A percentile compares a stretch with the other conserved stretches of the same genome.
These are phyloP conservation scores for Mikania micrantha DNA, from an alignment of 129 eudicot genomes.

Conservation along the genomic window DNA sequence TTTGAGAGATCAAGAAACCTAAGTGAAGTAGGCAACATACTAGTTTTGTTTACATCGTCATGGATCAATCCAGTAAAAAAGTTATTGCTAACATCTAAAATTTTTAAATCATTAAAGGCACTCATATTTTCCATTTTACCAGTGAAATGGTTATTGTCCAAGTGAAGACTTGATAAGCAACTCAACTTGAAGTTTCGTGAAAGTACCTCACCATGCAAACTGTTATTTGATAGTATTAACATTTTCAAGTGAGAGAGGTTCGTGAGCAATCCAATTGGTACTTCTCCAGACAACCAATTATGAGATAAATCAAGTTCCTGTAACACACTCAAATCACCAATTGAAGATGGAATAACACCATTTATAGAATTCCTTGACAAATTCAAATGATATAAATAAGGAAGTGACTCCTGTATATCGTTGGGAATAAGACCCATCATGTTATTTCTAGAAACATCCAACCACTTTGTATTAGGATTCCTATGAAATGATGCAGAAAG, in stretches of 20 bases:
- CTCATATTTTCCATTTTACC: slow-evolving; percentile 4
- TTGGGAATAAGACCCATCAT: neutral
- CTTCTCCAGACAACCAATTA: slow-evolving; percentile 24
- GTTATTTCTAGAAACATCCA: slow-evolving; percentile 11
- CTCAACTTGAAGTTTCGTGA: neutral
- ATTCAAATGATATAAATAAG: neutral
- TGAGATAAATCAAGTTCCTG: slow-evolving; percentile 1
- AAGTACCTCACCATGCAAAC: slow-evolving; percentile 25
- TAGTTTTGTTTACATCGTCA: neutral
- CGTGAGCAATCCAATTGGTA: slow-evolving; percentile 14
- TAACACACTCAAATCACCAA: neutral
- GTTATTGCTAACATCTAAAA: slow-evolving; percentile 16
- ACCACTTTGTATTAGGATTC: neutral
- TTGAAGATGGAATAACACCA: slow-evolving; percentile 15
- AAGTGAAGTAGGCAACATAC: neutral
- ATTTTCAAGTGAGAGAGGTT: accelerated
- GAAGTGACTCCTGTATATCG: slow-evolving; percentile 4
- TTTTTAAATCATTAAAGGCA: neutral
- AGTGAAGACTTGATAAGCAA: accelerated
- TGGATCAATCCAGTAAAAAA: slow-evolving; percentile 16
- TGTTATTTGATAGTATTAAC: slow-evolving; percentile 24
- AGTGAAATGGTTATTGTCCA: slow-evolving; percentile 15
- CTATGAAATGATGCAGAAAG: too few relatives aligned
- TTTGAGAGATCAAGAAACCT: neutral
- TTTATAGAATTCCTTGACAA: slow-evolving; percentile 14